Percentiles rank a stretch among this genome's conserved stretches.
phyloP scores from a whole-genome alignment of 805 yeast species.

The Lachancea dasiensis region DNA sequence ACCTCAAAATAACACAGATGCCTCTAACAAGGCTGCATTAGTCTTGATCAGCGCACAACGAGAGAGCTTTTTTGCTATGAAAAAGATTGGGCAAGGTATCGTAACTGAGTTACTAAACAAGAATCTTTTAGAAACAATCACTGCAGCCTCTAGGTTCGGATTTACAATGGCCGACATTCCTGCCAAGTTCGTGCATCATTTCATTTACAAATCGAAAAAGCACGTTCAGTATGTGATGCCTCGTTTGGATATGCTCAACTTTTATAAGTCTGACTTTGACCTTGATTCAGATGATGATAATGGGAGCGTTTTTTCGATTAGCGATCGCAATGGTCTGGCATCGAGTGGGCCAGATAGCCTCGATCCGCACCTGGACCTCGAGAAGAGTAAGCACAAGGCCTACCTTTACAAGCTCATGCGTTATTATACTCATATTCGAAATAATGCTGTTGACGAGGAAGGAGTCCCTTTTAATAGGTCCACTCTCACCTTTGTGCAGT shows the following conservation, averaged over 20 bases:
- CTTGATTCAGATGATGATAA: slow-evolving; percentile 7
- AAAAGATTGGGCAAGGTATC: slow-evolving; percentile 43
- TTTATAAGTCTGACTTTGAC: too few relatives aligned
- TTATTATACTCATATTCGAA: slow-evolving; percentile 26
- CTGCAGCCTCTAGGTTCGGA: slow-evolving; percentile 31
- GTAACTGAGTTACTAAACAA: slow-evolving; percentile 37
- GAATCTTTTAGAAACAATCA: slow-evolving; percentile 35
- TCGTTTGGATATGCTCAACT: slow-evolving; percentile 2
- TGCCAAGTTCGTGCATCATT: slow-evolving; percentile 63
- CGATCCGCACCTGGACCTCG: neutral
- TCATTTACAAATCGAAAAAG: slow-evolving; percentile 66
- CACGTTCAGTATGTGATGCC: slow-evolving; percentile 46
- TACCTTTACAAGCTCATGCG: slow-evolving; percentile 24
- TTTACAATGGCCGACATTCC: slow-evolving; percentile 47
- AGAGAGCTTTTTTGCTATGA: slow-evolving; percentile 72
- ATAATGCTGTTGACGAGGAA: slow-evolving; percentile 22
- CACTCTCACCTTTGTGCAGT: slow-evolving; percentile 42
- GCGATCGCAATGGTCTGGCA: slow-evolving; percentile 3
- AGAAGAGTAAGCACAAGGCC: slow-evolving; percentile 4
- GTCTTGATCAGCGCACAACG: slow-evolving; percentile 53
- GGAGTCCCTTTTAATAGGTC: slow-evolving; percentile 32
- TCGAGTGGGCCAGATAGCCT: neutral
- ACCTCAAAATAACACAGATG: too few relatives aligned
- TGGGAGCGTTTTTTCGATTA: slow-evolving; percentile 1
- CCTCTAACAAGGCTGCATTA: too few relatives aligned